Evolutionary conservation across 2,329 filamentous ascomycete species (phyloP).

Genomic region (Ustulina deusta): DNA sequence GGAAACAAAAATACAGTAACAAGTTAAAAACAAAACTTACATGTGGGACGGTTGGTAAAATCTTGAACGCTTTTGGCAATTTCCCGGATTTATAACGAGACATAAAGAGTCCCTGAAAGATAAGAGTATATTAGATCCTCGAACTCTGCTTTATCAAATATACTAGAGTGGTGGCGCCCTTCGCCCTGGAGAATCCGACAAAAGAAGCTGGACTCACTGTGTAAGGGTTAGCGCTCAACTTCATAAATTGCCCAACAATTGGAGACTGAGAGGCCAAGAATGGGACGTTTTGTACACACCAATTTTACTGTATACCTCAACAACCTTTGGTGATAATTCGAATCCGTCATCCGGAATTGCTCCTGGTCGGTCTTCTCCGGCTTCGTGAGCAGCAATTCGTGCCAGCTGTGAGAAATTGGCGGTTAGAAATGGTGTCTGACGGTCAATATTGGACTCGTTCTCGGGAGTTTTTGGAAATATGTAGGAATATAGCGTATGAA

Average conservation of each 20-base stretch:
- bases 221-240: conserved; percentile 6
- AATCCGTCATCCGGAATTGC: conserved; percentile 79
- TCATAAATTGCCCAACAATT: not conserved
- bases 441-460: not conserved
- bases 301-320: conserved; percentile 93
- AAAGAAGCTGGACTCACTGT: conserved; percentile 30
- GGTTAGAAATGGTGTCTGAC: conserved; percentile 14
- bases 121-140: conserved; percentile 25
- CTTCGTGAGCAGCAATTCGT: conserved; percentile 93
- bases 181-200: not conserved
- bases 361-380: conserved; percentile 64
- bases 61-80: conserved; percentile 97
- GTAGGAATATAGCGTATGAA: not conserved
- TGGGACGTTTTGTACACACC: conserved; percentile 40
- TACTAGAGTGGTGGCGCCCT: not conserved
- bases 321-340: conserved; percentile 88
- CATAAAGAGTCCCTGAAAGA: conserved; percentile 68
- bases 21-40: conserved; percentile 24
- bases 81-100: conserved; percentile 96
- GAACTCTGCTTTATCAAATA: conserved; percentile 16
- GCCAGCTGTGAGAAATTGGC: conserved; percentile 63
- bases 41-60: conserved; percentile 89
- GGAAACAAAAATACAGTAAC: not conserved
- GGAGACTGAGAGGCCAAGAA: not conserved
- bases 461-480: not conserved